A percentile compares a stretch with the other conserved stretches of the same genome.
phyloP scores from a whole-genome alignment of 2,329 filamentous ascomycete genomes.

The Cytospora schulzeri region DNA sequence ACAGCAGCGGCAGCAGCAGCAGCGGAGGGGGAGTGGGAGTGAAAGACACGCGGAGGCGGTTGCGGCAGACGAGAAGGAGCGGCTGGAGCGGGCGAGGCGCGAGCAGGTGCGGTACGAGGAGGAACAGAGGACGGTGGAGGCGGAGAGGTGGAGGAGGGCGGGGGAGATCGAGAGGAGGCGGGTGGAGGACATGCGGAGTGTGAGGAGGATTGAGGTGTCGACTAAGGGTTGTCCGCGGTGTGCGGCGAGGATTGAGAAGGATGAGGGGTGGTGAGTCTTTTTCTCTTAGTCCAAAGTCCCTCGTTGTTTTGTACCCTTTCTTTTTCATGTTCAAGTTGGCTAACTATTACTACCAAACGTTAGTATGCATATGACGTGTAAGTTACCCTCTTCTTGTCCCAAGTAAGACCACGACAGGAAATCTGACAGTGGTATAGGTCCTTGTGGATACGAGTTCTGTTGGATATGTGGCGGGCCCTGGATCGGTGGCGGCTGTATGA shows the following conservation, averaged over 20 bases:
- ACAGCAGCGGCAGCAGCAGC: background rate
- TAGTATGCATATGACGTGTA: constrained; percentile 31
- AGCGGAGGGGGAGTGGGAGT: background rate
- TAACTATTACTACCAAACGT: background rate
- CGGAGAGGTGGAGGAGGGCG: constrained; percentile 5
- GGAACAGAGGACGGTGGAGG: constrained; percentile 8
- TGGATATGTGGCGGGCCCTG: constrained; percentile 26
- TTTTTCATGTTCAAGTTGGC: background rate
- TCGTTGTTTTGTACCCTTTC: background rate
- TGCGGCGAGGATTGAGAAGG: constrained; percentile 30
- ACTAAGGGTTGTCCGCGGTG: constrained; percentile 30
- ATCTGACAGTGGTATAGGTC: constrained; percentile 11
- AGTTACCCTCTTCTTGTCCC: background rate
- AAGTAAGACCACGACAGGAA: background rate
- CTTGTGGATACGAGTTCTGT: constrained; percentile 28
- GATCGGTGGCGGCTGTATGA: constrained; percentile 3
- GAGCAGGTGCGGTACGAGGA: constrained; percentile 7
- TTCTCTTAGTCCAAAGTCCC: too few species aligned
- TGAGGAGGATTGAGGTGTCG: constrained; percentile 21
- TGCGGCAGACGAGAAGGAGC: too few species aligned
- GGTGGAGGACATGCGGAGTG: constrained; percentile 25
- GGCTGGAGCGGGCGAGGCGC: background rate
- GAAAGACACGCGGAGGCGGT: too few species aligned
- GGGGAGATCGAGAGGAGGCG: constrained; percentile 9
- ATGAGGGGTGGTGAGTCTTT: constrained; percentile 28